Percentiles rank a stretch among this genome's conserved stretches.
Evolutionary conservation across 495 filamentous ascomycete genomes (phyloP).

Genomic region (Aspergillus bridgeri): DNA sequence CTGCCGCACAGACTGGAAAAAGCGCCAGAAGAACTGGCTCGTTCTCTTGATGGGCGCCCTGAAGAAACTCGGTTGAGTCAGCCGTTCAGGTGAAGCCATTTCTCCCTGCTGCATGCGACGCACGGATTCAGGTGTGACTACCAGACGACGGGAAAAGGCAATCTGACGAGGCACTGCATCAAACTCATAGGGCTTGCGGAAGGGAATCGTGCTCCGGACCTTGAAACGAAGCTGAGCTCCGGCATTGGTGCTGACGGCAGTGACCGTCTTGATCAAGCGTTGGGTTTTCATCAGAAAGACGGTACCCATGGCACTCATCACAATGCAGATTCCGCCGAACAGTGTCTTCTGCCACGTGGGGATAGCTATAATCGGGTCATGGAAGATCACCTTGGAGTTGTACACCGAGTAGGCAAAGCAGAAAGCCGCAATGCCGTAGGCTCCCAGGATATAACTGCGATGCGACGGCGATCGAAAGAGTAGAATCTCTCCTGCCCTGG

Average conservation of each 20-base stretch:
- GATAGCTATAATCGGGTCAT: constrained; percentile 29
- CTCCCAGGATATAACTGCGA: constrained; percentile 52
- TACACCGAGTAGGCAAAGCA: constrained; percentile 56
- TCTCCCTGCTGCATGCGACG: constrained; percentile 17
- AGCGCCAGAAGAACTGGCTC: constrained; percentile 31
- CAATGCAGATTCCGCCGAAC: constrained; percentile 39
- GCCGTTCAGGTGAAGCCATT: constrained; percentile 1
- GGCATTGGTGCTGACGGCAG: constrained; percentile 30
- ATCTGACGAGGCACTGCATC: constrained; percentile 38
- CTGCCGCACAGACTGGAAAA: constrained; percentile 39
- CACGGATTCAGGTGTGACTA: constrained; percentile 23
- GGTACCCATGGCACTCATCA: constrained; percentile 44
- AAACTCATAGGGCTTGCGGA: constrained; percentile 36
- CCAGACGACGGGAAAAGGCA: constrained; percentile 34
- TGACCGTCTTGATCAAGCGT: constrained; percentile 33
- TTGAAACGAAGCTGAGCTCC: constrained; percentile 33
- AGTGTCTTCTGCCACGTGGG: constrained; percentile 40
- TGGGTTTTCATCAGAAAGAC: constrained; percentile 37
- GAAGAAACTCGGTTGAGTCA: constrained; percentile 29
- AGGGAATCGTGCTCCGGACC: constrained; percentile 42
- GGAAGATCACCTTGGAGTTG: constrained; percentile 47
- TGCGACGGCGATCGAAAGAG: constrained; percentile 64
- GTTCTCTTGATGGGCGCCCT: constrained; percentile 36
- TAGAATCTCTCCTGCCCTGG: constrained; percentile 36
- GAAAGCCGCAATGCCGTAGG: constrained; percentile 52